phyloP scores from a whole-genome alignment of 208 protist species.

The Borovskyia barvae region DNA sequence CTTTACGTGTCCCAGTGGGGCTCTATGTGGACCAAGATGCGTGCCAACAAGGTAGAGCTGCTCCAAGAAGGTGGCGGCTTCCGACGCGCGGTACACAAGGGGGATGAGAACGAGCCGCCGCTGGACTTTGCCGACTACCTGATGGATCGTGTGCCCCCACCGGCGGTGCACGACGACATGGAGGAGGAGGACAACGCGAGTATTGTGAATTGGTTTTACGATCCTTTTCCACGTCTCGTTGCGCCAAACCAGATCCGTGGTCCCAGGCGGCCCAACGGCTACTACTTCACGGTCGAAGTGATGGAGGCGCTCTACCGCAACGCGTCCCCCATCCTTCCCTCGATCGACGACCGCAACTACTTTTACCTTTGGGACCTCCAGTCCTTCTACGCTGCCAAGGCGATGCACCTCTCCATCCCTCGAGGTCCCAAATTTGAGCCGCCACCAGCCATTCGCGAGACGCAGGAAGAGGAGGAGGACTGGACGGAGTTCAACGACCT shows the following conservation, averaged over 20 bases:
- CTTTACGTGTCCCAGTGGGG: slow-evolving; percentile 99
- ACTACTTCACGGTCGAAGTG: slow-evolving; percentile 92
- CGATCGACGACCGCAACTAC: slow-evolving; percentile 99
- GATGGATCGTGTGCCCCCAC: slow-evolving; percentile 96
- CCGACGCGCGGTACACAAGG: slow-evolving; percentile 97
- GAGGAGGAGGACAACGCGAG: slow-evolving; percentile 97
- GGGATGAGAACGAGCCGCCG: slow-evolving; percentile 99
- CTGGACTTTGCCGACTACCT: slow-evolving; percentile 99
- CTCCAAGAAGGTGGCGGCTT: slow-evolving; percentile 75
- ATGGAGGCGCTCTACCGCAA: slow-evolving; percentile 93
- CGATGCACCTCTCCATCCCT: slow-evolving; percentile 99
- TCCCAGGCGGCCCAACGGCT: slow-evolving; percentile 73
- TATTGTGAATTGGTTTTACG: slow-evolving; percentile 99
- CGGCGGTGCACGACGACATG: slow-evolving; percentile 96
- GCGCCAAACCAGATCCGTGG: slow-evolving; percentile 91
- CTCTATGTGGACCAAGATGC: slow-evolving; percentile 99
- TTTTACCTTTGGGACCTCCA: slow-evolving; percentile 99
- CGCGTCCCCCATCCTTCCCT: slow-evolving; percentile 95
- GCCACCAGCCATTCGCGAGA: slow-evolving; percentile 37
- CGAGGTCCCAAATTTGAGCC: slow-evolving; percentile 98
- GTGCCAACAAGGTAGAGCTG: slow-evolving; percentile 96
- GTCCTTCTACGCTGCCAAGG: slow-evolving; percentile 99
- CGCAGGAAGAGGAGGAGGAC: slow-evolving; percentile 95
- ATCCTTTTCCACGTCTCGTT: slow-evolving; percentile 94
- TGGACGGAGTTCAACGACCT: slow-evolving; percentile 99